Conservation (phyloP, 345 rosid genomes). For the Geranium brycei region DNA sequence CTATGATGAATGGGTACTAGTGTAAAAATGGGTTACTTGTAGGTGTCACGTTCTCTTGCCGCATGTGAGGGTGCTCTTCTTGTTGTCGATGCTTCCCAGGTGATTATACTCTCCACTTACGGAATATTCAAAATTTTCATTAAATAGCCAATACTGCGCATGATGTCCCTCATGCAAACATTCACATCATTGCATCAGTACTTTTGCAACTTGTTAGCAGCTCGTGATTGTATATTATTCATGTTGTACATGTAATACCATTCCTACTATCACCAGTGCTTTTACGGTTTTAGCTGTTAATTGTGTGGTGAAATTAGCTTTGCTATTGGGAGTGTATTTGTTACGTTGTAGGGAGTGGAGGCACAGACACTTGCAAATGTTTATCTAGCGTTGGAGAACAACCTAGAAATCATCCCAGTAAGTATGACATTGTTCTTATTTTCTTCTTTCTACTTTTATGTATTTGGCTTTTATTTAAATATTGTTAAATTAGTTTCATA, state of each 20-base stretch:
- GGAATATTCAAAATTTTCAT: too few relatives aligned
- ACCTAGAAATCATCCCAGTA: constrained; percentile 93
- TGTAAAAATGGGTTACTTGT: background rate
- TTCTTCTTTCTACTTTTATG: constrained; percentile 7
- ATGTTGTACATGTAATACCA: background rate
- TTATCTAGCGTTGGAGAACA: constrained; percentile 86
- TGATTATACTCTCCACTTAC: constrained; percentile 11
- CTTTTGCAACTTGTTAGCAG: background rate
- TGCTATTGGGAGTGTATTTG: background rate
- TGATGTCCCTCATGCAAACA: too few relatives aligned
- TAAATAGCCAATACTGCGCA: too few relatives aligned
- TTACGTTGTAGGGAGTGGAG: constrained; percentile 74
- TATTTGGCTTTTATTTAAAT: background rate
- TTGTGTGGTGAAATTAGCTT: background rate
- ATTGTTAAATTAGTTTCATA: background rate
- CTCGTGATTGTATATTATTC: background rate
- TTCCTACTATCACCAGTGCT: background rate
- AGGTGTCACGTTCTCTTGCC: constrained; percentile 99
- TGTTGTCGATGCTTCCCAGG: constrained; percentile 99
- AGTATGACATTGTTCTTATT: constrained; percentile 16
- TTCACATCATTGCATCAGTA: background rate
- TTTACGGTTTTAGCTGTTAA: background rate
- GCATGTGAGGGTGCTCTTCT: constrained; percentile 99
- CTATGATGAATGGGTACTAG: background rate
- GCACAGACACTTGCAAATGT: constrained; percentile 96